Base-by-base conservation (phyloP, 352 stramenopile species). In the Phytophthora cajani region DNA sequence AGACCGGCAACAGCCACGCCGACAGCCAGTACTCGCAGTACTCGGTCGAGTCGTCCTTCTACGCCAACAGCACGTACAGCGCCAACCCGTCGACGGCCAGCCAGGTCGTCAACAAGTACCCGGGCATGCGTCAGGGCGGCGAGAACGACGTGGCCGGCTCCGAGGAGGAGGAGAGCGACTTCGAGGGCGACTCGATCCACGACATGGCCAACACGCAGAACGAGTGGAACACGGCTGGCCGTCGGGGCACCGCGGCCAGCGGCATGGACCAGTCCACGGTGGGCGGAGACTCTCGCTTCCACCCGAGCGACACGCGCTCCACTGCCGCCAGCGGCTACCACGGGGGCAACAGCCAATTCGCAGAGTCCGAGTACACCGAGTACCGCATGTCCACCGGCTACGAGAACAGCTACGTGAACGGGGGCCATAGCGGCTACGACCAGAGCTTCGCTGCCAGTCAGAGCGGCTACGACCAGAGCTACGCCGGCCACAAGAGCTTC, bases 91-190 rank as follows among this genome's bases (percentile, higher is more conserved):
- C 70, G 1, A 55, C 50, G 8, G 67, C 57, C 0, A 69, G 67
- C 38, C 63, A 78, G 5, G 55, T 76, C 2, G 66, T 67, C 1
- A 54, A 52, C 38, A 47, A 82, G 27, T 83, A 82, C 27, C 70
- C 78, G 12, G 64, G 61, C 7, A 59, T 76, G 38, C 58, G 62
- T 1, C 56, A 73, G 40, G 62, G 64, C 16, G 57, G 64, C 3
- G 57, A 54, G 2, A 84, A 83, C 56, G 72, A 87, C 33, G 67
- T 80, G 10, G 42, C 23, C 6, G 77, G 74, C n/a, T 77, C 55
- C 1, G 69, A 75, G 6, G 76, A 73, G 23, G 75, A 78, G n/a
- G 75, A 83, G 23, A 80, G 69, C 54, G 79, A 84, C 30, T 71
- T 69, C 49, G 75, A 84, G 25, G 72, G 79, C 42, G 42, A 87